Evolutionary conservation across 257 asterid genomes (phyloP), one percentile per base, ranked within the genome.

Genomic region (Solanum medicagineum): DNA sequence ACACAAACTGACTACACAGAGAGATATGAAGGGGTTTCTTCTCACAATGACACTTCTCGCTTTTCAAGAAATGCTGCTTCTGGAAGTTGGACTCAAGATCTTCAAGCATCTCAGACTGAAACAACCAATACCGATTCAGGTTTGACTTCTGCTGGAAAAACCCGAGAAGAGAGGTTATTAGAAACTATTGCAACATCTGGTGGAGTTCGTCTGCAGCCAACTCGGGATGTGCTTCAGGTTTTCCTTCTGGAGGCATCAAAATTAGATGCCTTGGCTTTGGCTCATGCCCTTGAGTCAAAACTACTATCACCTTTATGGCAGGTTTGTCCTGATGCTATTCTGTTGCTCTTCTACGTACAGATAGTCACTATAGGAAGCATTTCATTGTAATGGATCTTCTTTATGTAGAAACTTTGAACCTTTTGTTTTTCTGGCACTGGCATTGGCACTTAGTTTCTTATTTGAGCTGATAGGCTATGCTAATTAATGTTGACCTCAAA

Each of bases 121-220:
- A 89, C 90, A 81, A 82, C 89, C 81, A 90, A 88, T 83, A 92
- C 86, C 32, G 90, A 85, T 85, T 87, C 93, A 20, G 88, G 83
- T 82, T 84, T 90, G 65, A 86, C 89, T 84, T 88, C 87, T 22
- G 86, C 91, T 79, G 95, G 86, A 84, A 96, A 93, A 89, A 92
- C 93, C 85, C 97, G 94, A 24, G 99, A 96, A 85, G 96, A 95
- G 90, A 95, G 91, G 91, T 87, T 95, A 87, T 84, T 96, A 81
- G 99, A 96, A 89, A 92, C 98, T 81, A 88, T 95, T 86, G 98
- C 94, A 85, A 93, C 99, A 44, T 90, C 97, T 82, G 95, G 97
- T 88, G 99, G 99, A 86, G 97, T 96, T 85, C 98, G 99, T 80
- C 81, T 95, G 86, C 99, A 96, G 91, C 99, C 99, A 71, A 92